phyloP scores from a whole-genome alignment of 2,329 filamentous ascomycete species.

The Neoarthrinium moseri region DNA sequence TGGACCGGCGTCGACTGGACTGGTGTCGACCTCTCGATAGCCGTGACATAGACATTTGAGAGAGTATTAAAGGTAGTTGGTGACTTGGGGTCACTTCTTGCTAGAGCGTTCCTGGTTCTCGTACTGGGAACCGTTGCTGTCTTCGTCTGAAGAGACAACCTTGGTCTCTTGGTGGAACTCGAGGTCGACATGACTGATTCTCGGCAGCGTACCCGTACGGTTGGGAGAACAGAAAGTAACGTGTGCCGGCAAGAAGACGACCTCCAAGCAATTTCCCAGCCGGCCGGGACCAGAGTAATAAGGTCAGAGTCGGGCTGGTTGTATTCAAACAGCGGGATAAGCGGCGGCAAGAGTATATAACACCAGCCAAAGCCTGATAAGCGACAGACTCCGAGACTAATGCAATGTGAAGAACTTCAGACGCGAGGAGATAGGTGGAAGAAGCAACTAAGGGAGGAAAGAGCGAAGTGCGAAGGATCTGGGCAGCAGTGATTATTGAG shows the following conservation, averaged over 20 bases:
- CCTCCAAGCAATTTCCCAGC: conserved; percentile 22
- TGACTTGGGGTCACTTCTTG: conserved; percentile 53
- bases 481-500: conserved; percentile 15
- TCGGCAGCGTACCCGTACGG: background rate
- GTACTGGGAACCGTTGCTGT: conserved; percentile 35
- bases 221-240: too few relatives aligned
- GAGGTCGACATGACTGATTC: conserved; percentile 33
- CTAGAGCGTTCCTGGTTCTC: conserved; percentile 38
- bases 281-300: conserved; percentile 17
- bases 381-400: conserved; percentile 25
- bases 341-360: conserved; percentile 27
- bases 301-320: conserved; percentile 12
- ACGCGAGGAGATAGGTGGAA: conserved; percentile 23
- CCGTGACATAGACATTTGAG: conserved; percentile 63
- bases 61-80: conserved; percentile 66
- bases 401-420: conserved; percentile 22
- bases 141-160: conserved; percentile 57
- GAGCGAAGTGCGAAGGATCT: conserved; percentile 13
- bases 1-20: conserved; percentile 44
- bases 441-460: conserved; percentile 13
- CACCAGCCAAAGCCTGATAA: conserved; percentile 8
- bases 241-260: conserved; percentile 22
- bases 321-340: conserved; percentile 15
- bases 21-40: conserved; percentile 59
- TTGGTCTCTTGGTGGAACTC: conserved; percentile 45